These are phyloP conservation scores for Pholiota microspora DNA, from an alignment of 768 basidiomycete genomes.

Conservation along the genomic window DNA sequence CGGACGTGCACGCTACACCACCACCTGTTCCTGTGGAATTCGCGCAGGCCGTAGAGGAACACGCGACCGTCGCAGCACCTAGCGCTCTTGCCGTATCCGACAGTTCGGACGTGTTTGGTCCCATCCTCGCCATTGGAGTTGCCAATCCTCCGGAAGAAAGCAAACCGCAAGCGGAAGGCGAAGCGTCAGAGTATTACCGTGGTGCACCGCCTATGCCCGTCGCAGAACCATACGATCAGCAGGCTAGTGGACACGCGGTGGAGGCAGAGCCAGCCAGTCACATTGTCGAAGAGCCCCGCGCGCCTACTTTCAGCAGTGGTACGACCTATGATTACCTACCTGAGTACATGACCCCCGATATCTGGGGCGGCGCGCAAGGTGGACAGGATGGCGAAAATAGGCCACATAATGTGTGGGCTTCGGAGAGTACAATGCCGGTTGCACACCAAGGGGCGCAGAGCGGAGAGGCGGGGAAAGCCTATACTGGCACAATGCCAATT, in stretches of 20 bases:
- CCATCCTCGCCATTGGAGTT: neutral
- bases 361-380: constrained; percentile 18
- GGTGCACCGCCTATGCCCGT: constrained; percentile 10
- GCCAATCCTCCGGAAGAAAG: neutral
- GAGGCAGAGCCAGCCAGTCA: neutral
- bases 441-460: constrained; percentile 2
- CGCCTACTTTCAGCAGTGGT: neutral
- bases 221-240: constrained; percentile 7
- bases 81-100: neutral
- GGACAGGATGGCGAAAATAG: neutral
- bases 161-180: neutral
- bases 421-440: neutral
- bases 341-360: constrained; percentile 12
- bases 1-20: neutral
- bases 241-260: neutral
- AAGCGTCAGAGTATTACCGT: constrained; percentile 12
- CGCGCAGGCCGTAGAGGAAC: constrained; percentile 18
- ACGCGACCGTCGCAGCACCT: neutral
- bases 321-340: constrained; percentile 5
- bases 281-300: neutral
- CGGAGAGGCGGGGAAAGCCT: neutral
- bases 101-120: neutral
- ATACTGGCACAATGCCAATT: neutral
- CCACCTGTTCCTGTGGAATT: constrained; percentile 12
- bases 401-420: constrained; percentile 7